phyloP scores from a whole-genome alignment of 2,329 filamentous ascomycete genomes.

The Hymenoscyphus repandus region DNA sequence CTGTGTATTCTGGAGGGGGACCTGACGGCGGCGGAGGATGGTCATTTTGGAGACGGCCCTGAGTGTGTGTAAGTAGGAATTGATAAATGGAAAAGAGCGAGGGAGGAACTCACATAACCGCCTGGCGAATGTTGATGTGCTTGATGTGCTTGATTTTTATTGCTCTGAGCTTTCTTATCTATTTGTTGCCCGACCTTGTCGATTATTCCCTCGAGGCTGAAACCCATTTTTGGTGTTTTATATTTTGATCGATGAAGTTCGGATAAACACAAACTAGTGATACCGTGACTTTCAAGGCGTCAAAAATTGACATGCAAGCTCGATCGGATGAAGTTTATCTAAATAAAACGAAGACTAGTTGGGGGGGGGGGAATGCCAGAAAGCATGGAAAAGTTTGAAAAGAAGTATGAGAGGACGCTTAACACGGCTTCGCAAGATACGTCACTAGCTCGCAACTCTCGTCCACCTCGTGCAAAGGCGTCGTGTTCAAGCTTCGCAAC shows the following conservation, averaged over 20 bases:
- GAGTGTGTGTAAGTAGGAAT: background rate
- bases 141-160: background rate
- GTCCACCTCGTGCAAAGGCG: too few species aligned
- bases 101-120: background rate
- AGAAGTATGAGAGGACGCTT: background rate
- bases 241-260: background rate
- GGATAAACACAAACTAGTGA: too few species aligned
- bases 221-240: background rate
- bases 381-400: background rate
- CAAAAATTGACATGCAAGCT: too few species aligned
- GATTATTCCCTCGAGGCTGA: background rate
- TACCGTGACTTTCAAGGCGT: too few species aligned
- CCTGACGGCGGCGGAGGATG: background rate
- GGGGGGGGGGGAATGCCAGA: too few species aligned
- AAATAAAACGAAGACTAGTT: too few species aligned
- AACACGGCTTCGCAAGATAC: too few species aligned
- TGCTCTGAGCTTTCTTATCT: background rate
- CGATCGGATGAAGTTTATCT: too few species aligned
- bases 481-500: too few species aligned
- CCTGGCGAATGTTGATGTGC: background rate
- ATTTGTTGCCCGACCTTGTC: constrained; percentile 3
- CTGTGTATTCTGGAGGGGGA: background rate
- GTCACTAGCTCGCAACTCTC: too few species aligned
- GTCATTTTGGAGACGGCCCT: background rate
- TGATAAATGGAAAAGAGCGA: background rate